Evolutionary conservation across 345 rosid genomes (phyloP).

Genomic region (Euclidium syriacum): DNA sequence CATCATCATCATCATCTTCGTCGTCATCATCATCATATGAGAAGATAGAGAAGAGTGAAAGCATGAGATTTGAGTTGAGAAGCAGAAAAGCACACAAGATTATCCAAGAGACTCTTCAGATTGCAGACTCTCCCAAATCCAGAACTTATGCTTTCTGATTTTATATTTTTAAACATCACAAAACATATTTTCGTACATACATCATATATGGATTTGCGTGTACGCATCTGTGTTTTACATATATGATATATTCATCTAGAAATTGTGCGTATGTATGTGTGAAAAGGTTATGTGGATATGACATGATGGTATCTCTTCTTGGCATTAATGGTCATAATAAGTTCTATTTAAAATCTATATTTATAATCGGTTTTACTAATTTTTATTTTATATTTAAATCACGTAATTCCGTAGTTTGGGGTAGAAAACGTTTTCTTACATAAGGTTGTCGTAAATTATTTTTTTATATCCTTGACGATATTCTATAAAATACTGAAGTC

Average conservation of each 20-base stretch:
- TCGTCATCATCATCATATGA: conserved; percentile 38
- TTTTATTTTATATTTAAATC: neutral
- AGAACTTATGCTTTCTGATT: conserved; percentile 51
- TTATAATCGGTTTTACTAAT: neutral
- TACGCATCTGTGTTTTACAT: conserved; percentile 13
- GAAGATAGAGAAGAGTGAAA: conserved; percentile 90
- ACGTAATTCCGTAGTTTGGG: neutral
- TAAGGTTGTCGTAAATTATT: neutral
- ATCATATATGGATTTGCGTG: conserved; percentile 5
- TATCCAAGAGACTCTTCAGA: conserved; percentile 58
- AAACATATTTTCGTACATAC: conserved; percentile 8
- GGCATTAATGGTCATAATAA: neutral
- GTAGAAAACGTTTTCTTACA: neutral
- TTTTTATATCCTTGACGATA: neutral
- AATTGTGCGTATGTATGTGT: neutral
- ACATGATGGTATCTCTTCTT: conserved; percentile 16
- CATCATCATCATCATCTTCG: conserved; percentile 7
- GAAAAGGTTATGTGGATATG: conserved; percentile 17
- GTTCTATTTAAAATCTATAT: neutral
- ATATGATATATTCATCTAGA: neutral
- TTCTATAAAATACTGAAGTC: neutral
- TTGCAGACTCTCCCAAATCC: conserved; percentile 70
- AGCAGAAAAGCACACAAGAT: conserved; percentile 81
- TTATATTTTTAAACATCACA: conserved; percentile 3
- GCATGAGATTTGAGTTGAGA: conserved; percentile 82